phyloP scores from a whole-genome alignment of 345 rosid species.

The Acer yangbiense region DNA sequence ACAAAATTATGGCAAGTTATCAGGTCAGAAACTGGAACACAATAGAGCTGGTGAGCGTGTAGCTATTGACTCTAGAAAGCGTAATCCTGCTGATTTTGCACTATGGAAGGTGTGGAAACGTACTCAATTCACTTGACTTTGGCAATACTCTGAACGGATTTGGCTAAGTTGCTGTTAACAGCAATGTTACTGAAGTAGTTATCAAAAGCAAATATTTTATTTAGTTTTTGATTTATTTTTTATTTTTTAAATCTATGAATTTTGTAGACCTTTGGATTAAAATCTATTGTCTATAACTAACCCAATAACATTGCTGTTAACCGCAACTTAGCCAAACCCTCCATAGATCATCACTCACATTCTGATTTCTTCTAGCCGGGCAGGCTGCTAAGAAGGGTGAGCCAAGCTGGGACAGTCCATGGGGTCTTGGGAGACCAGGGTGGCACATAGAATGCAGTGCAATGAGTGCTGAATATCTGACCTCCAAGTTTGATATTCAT shows the following conservation, averaged over 20 bases:
- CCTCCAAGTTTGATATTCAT: constrained; percentile 74
- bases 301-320: too few relatives aligned
- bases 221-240: too few relatives aligned
- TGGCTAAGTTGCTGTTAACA: too few relatives aligned
- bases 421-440: constrained; percentile 97
- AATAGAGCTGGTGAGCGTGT: constrained; percentile 85
- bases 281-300: too few relatives aligned
- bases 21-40: constrained; percentile 73
- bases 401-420: constrained; percentile 84
- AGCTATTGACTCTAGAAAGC: constrained; percentile 80
- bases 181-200: too few relatives aligned
- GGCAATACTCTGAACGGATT: background rate
- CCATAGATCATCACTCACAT: background rate
- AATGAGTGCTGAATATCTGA: constrained; percentile 80
- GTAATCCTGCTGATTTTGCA: constrained; percentile 87
- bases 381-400: constrained; percentile 93
- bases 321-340: background rate
- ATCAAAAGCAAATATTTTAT: too few relatives aligned
- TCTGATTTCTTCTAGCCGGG: constrained; percentile 22
- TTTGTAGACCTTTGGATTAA: too few relatives aligned
- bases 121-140: background rate
- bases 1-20: constrained; percentile 72
- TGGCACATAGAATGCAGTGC: constrained; percentile 99
- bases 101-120: constrained; percentile 71
- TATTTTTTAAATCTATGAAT: too few relatives aligned